Conservation (phyloP, 2,329 filamentous ascomycete species). For the Penicillium sp. region DNA sequence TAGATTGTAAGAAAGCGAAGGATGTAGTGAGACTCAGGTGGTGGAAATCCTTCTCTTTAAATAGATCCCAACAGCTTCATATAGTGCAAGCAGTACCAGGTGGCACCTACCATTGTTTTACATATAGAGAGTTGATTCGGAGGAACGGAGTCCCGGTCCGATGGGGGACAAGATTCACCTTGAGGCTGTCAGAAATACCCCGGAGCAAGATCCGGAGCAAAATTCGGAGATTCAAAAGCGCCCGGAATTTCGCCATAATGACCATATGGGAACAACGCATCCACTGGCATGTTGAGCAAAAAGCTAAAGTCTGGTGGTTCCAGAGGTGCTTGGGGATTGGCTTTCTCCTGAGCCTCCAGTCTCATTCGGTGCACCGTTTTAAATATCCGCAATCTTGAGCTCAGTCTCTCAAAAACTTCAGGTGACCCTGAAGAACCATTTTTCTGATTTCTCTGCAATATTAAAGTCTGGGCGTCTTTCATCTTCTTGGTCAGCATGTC, state of each 20-base stretch:
- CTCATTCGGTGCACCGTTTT: constrained; percentile 14
- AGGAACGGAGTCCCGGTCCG: not conserved
- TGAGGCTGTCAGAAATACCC: not conserved
- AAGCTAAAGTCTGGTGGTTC: constrained; percentile 7
- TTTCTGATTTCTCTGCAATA: not conserved
- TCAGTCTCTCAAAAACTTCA: constrained; percentile 14
- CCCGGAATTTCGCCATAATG: constrained; percentile 1
- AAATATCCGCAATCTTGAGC: constrained; percentile 4
- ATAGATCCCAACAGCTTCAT: not conserved
- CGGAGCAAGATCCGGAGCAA: not conserved
- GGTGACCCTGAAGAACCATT: constrained; percentile 1
- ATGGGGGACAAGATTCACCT: not conserved
- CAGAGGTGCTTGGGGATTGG: not conserved
- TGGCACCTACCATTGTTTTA: no score
- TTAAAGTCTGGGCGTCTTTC: constrained; percentile 10
- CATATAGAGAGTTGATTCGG: not conserved
- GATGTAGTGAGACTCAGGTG: not conserved
- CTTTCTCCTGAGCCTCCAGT: constrained; percentile 8
- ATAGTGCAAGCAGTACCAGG: no score
- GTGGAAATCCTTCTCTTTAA: not conserved
- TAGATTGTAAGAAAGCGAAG: not conserved
- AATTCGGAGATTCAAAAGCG: not conserved
- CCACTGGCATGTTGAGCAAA: constrained; percentile 12
- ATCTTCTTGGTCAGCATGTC: constrained; percentile 18
- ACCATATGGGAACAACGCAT: constrained; percentile 12